Conservation (phyloP, 768 basidiomycete genomes). For the Tricholoma terreum region DNA sequence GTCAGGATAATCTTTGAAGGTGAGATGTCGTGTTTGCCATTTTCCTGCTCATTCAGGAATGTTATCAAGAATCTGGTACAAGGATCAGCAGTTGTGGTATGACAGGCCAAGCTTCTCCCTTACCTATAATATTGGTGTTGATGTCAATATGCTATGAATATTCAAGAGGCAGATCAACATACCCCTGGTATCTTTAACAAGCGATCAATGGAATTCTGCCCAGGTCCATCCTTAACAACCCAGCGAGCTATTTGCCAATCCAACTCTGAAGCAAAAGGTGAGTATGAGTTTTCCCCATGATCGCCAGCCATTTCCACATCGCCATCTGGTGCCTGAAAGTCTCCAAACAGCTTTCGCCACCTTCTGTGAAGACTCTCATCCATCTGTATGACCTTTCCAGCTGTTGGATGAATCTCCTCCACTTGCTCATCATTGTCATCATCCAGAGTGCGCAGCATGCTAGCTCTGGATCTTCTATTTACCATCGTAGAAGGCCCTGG, state of each 20-base stretch:
- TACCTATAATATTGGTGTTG: conserved; percentile 10
- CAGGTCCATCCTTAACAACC: too few relatives aligned
- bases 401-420: neutral
- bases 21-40: conserved; percentile 9
- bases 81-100: conserved; percentile 18
- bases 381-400: neutral
- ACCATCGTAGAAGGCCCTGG: neutral
- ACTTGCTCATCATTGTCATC: neutral
- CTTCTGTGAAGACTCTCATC: neutral
- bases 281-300: neutral
- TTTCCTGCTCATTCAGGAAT: conserved; percentile 16
- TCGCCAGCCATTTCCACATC: neutral
- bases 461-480: neutral
- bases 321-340: neutral
- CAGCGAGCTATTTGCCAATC: too few relatives aligned
- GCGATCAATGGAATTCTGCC: too few relatives aligned
- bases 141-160: too few relatives aligned
- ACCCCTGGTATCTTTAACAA: too few relatives aligned
- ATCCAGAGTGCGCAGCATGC: neutral
- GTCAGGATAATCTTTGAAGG: conserved; percentile 20
- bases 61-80: conserved; percentile 28
- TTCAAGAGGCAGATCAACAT: conserved; percentile 10
- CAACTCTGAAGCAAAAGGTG: neutral
- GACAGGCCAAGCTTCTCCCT: conserved; percentile 24
- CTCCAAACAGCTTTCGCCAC: neutral